phyloP scores from a whole-genome alignment of 2,329 filamentous ascomycete species.

The Dothistroma pini region DNA sequence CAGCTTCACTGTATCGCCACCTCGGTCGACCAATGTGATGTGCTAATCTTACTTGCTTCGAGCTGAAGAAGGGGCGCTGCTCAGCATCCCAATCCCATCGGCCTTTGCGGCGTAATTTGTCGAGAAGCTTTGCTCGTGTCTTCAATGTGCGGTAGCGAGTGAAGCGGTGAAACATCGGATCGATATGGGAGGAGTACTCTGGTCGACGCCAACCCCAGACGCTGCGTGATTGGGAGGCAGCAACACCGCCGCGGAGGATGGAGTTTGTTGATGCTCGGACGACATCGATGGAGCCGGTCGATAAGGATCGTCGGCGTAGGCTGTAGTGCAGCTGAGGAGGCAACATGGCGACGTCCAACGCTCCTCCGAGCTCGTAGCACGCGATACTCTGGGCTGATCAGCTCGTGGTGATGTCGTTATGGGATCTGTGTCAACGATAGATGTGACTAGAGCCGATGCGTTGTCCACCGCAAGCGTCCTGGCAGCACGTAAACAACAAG shows the following conservation, averaged over 20 bases:
- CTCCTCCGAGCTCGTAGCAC: constrained; percentile 6
- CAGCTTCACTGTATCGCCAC: constrained; percentile 18
- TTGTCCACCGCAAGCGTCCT: background rate
- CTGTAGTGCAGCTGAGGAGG: constrained; percentile 26
- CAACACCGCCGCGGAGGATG: constrained; percentile 13
- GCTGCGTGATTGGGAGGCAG: constrained; percentile 18
- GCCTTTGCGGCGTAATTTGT: constrained; percentile 30
- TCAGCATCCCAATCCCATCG: constrained; percentile 32
- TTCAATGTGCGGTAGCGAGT: constrained; percentile 29
- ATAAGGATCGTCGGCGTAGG: constrained; percentile 17
- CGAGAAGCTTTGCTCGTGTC: constrained; percentile 32
- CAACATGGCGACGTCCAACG: constrained; percentile 23
- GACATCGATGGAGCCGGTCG: constrained; percentile 12
- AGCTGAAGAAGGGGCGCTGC: constrained; percentile 27
- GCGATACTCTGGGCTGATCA: background rate
- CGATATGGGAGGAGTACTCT: constrained; percentile 31
- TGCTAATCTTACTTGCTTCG: constrained; percentile 31
- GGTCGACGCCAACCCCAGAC: constrained; percentile 27
- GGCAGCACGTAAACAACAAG: background rate
- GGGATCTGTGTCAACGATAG: constrained; percentile 1
- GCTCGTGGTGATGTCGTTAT: background rate
- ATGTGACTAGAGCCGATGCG: background rate
- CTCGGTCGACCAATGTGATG: constrained; percentile 26
- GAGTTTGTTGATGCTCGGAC: constrained; percentile 17
- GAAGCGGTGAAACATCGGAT: constrained; percentile 32